Evolutionary conservation across 225 moss, liverwort and hornwort genomes (phyloP).

Genomic region (Polytrichum formosum): DNA sequence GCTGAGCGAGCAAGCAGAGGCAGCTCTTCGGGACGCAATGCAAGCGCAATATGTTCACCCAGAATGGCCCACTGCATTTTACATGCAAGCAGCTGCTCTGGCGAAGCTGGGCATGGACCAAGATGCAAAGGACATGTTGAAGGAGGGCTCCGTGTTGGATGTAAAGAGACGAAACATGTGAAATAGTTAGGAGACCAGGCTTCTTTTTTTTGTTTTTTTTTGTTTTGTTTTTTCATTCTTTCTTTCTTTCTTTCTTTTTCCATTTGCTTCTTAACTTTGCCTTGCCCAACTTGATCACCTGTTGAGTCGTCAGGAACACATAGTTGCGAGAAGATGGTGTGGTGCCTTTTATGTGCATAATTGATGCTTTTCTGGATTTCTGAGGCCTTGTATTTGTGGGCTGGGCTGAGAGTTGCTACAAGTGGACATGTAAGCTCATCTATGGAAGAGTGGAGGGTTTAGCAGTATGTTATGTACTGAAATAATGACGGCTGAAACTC

Average conservation of each 20-base stretch:
- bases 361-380: conserved; percentile 15
- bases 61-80: conserved; percentile 94
- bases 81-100: conserved; percentile 92
- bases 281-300: conserved; percentile 5
- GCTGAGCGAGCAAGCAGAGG: conserved; percentile 88
- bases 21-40: conserved; percentile 93
- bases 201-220: conserved; percentile 2
- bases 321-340: conserved; percentile 9
- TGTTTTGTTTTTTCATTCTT: conserved; percentile 1
- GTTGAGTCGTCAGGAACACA: conserved; percentile 12
- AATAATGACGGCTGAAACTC: not conserved
- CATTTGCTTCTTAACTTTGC: not conserved
- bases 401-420: not conserved
- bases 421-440: not conserved
- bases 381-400: not conserved
- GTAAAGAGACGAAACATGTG: conserved; percentile 65
- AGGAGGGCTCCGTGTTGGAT: conserved; percentile 79
- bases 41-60: conserved; percentile 92
- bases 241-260: conserved; percentile 4
- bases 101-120: conserved; percentile 87
- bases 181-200: conserved; percentile 29
- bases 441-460: not conserved
- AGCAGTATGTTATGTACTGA: not conserved
- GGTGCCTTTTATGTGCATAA: conserved; percentile 25
- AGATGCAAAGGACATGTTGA: conserved; percentile 95